Evolutionary conservation across 345 rosid species (phyloP), one percentile per base, ranked within the genome.

Genomic region (Nasturtium officinale): DNA sequence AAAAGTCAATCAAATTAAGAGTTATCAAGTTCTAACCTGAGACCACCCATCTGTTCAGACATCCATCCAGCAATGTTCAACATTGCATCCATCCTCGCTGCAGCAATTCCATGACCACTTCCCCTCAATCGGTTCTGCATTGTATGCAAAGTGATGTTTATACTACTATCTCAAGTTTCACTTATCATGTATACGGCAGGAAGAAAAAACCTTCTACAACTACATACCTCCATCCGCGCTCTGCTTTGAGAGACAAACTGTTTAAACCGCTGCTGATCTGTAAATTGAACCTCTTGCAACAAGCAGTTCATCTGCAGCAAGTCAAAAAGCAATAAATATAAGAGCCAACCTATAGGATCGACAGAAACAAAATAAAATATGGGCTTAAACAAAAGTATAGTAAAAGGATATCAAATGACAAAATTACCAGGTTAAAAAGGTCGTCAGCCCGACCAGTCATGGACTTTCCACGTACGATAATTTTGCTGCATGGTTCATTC

Each of bases 21-120:
- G 23, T 28, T 13, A 53, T 62, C 47, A 68, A 42, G 64, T 42
- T 77, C 77, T 57, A 64, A 95, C 99, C 99, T 91, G 79, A 90
- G 72, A 81, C 99, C 98, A 80, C 96, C 92, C 96, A 95, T 95
- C 83, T 91, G 99, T 74, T 95, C 99, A 75, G 99, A 91, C 66
- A 95, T 81, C 98, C 96, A 91, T 65, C 98, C 99, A 9, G 98
- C 86, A 76, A 82, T 59, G 76, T 87, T 91, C 76, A 91, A 80
- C 88, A 88, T 91, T 61, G 96, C 98, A 80, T 88, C 96, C 98
- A 91, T 87, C 79, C 99, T 87, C 28, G 92, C 83, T 2, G 93
- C 90, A 30, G 98, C 98, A 77, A 95, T 78, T 78, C 87, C 92
- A 9, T 95, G 97, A 59, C 99, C 99, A 78, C 98, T 80, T 78